Percentiles rank a stretch among this genome's conserved stretches.
These are phyloP conservation scores for Vanderwaltozyma tropicalis DNA, from an alignment of 805 yeast genomes.

Conservation along the genomic window DNA sequence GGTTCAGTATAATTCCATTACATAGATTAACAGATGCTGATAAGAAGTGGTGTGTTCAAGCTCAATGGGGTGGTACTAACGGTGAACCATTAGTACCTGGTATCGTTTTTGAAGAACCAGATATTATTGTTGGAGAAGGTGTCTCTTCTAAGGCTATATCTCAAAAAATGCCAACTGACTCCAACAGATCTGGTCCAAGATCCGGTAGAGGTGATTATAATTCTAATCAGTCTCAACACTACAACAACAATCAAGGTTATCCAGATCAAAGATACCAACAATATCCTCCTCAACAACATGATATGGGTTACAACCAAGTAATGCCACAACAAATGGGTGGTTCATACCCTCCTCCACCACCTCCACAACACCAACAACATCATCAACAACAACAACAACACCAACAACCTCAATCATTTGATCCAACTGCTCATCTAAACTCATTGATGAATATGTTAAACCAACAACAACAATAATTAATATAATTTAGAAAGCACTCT, in stretches of 20 bases:
- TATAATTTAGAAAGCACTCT: neutral
- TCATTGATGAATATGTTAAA: slow-evolving; percentile 35
- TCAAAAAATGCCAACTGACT: slow-evolving; percentile 84
- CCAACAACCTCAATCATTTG: slow-evolving; percentile 19
- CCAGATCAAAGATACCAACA: slow-evolving; percentile 7
- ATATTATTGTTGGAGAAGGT: slow-evolving; percentile 92
- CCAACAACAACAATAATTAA: slow-evolving; percentile 23
- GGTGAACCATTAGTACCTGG: slow-evolving; percentile 74
- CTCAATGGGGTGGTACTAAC: slow-evolving; percentile 97
- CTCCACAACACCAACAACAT: slow-evolving; percentile 16
- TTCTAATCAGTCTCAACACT: slow-evolving; percentile 4
- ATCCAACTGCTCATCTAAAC: slow-evolving; percentile 33
- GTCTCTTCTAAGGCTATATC: slow-evolving; percentile 87
- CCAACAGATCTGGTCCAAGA: slow-evolving; percentile 75
- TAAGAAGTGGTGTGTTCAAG: slow-evolving; percentile 73
- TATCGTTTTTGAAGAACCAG: slow-evolving; percentile 89
- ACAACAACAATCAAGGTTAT: slow-evolving; percentile 2
- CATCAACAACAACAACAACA: slow-evolving; percentile 16
- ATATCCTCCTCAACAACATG: slow-evolving; percentile 8
- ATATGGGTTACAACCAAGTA: slow-evolving; percentile 6
- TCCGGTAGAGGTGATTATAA: slow-evolving; percentile 28
- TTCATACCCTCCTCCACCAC: slow-evolving; percentile 11
- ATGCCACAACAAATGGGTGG: slow-evolving; percentile 1
- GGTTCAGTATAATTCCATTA: slow-evolving; percentile 79
- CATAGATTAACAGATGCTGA: slow-evolving; percentile 90